Percentiles rank a stretch among this genome's conserved stretches.
These are phyloP conservation scores for Hanseniaspora hatyaiensis DNA, from an alignment of 805 yeast species.

Conservation along the genomic window DNA sequence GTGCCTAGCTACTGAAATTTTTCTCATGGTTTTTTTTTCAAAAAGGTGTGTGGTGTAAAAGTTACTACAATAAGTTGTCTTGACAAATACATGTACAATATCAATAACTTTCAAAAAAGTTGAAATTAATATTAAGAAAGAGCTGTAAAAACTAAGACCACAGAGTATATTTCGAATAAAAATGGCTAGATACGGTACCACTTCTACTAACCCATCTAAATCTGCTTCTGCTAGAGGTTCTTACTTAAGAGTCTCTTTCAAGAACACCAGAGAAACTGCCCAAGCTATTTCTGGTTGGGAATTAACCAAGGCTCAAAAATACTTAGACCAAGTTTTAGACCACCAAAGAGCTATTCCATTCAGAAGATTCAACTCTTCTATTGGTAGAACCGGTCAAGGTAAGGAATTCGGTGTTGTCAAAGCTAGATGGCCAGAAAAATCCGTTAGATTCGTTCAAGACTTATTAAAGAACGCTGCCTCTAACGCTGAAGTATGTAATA, in stretches of 20 bases:
- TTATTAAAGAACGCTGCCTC: slow-evolving; percentile 95
- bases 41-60: too few relatives aligned
- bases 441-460: slow-evolving; percentile 89
- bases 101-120: background rate
- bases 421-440: slow-evolving; percentile 99
- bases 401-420: slow-evolving; percentile 99
- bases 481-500: slow-evolving; percentile 70
- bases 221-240: slow-evolving; percentile 99
- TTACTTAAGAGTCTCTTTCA: slow-evolving; percentile 97
- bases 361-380: slow-evolving; percentile 93
- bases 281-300: slow-evolving; percentile 98
- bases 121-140: too few relatives aligned
- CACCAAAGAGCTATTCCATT: slow-evolving; percentile 99
- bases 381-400: slow-evolving; percentile 99
- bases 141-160: too few relatives aligned
- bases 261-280: slow-evolving; percentile 99
- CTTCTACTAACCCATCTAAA: slow-evolving; percentile 98
- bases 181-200: slow-evolving; percentile 99
- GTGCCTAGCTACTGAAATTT: too few relatives aligned
- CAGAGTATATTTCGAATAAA: slow-evolving; percentile 19
- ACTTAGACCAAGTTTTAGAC: slow-evolving; percentile 91
- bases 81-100: too few relatives aligned
- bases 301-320: slow-evolving; percentile 86
- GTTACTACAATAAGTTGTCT: too few relatives aligned
- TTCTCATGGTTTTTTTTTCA: too few relatives aligned